Evolutionary conservation across 441 rosid species (phyloP).

Genomic region (Pelargonium fulgidum): DNA sequence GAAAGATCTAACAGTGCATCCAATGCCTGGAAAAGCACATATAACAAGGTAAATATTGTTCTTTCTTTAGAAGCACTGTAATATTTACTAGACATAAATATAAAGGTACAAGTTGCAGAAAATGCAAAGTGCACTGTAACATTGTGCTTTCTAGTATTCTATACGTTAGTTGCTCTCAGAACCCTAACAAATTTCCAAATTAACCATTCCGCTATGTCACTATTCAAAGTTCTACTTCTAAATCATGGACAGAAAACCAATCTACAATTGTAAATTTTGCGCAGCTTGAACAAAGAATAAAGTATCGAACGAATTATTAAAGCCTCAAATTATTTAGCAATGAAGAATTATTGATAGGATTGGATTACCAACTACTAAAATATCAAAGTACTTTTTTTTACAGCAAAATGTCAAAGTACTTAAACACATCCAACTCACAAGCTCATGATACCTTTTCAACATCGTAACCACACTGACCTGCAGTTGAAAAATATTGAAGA

Average conservation of each 20-base stretch:
- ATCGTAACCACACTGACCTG: slow-evolving; percentile 76
- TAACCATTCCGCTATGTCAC: not conserved
- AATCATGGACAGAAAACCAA: not conserved
- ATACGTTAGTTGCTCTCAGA: not conserved
- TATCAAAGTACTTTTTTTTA: no score
- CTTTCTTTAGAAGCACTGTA: not conserved
- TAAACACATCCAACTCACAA: slow-evolving; percentile 13
- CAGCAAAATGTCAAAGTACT: not conserved
- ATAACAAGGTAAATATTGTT: not conserved
- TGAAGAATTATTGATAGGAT: not conserved
- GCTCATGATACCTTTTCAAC: slow-evolving; percentile 55
- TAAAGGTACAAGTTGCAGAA: not conserved
- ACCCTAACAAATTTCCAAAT: not conserved
- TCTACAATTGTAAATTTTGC: not conserved
- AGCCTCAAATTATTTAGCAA: not conserved
- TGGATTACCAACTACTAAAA: not conserved
- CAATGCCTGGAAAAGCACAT: slow-evolving; percentile 47
- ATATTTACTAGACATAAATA: slow-evolving; percentile 1
- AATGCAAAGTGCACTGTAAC: not conserved
- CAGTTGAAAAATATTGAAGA: slow-evolving; percentile 23
- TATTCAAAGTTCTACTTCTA: not conserved
- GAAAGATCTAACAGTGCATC: slow-evolving; percentile 60
- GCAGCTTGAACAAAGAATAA: not conserved
- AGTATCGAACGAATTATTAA: not conserved
- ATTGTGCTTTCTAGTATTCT: not conserved